Conservation (phyloP, 352 stramenopile species). For the Pythium pyrilobum region DNA sequence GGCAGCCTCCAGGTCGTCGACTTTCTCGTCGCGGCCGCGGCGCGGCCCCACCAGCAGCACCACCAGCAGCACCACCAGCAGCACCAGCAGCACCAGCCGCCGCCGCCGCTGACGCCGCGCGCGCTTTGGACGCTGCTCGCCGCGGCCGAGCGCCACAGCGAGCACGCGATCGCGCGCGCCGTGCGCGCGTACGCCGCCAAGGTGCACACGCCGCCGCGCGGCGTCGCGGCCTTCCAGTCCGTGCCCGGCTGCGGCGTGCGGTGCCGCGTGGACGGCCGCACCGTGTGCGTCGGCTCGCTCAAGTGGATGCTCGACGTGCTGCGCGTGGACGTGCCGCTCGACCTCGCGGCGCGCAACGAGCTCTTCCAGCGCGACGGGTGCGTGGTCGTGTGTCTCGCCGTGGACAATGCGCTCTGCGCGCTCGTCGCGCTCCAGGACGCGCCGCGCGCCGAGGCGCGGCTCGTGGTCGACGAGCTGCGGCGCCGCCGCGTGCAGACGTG, state of each 20-base stretch:
- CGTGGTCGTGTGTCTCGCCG: slow-evolving; percentile 51
- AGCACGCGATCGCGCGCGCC: slow-evolving; percentile 61
- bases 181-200: slow-evolving; percentile 39
- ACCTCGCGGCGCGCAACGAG: slow-evolving; percentile 40
- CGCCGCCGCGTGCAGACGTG: slow-evolving; percentile 54
- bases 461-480: slow-evolving; percentile 50
- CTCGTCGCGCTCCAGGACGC: slow-evolving; percentile 52
- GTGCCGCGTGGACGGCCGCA: slow-evolving; percentile 24
- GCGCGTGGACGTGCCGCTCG: slow-evolving; percentile 32
- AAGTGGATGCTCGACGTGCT: slow-evolving; percentile 60
- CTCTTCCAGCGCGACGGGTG: slow-evolving; percentile 42
- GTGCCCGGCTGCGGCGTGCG: slow-evolving; percentile 62
- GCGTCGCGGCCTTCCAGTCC: slow-evolving; percentile 33
- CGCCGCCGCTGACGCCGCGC: slow-evolving; percentile 4
- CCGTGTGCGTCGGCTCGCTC: slow-evolving; percentile 52
- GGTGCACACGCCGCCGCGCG: slow-evolving; percentile 17
- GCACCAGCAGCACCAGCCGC: background rate
- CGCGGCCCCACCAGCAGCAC: background rate
- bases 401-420: slow-evolving; percentile 47
- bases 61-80: background rate
- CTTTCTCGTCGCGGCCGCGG: slow-evolving; percentile 19
- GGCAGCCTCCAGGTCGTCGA: slow-evolving; percentile 45
- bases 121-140: slow-evolving; percentile 43
- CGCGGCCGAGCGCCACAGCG: slow-evolving; percentile 48
- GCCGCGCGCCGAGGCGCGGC: slow-evolving; percentile 40